Evolutionary conservation across 1,284 basidiomycete genomes (phyloP), one percentile per base, ranked within the genome.

Genomic region (Irpex rosettiformis): DNA sequence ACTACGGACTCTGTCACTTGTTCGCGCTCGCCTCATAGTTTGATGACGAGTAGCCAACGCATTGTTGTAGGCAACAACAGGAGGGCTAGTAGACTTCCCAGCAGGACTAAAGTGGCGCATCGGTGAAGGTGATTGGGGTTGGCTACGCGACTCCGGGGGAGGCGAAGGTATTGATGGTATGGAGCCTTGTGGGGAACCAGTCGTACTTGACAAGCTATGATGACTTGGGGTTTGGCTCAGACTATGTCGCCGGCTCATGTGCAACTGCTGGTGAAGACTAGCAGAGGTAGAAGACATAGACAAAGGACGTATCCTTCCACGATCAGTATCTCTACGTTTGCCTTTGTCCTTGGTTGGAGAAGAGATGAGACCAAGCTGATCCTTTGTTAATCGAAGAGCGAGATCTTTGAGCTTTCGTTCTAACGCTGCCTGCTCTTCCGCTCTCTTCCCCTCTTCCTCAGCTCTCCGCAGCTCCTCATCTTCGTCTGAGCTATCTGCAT

Each of bases 121-220:
- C 0, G 83, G 82, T 4, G 75, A 75, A 11, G 77, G 70, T 4
- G 75, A 75, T 11, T 77, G 70, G 29, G 53, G 63, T 30, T 55
- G 58, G 37, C 56, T 58, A 54, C 77, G 76, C 40, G 81, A 76
- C 56, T 81, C 79, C 25, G 80, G 68, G 7, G 83, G 77, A 13
- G 86, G 83, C 0, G 89, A 91, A 0, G 89, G 85, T 27, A 92
- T 90, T 13, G 87, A 87, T 0, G 88, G 88, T 40, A 91, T 88
- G 1, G 89, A 92, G 8, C 84, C 85, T 56, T 82, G 86, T 1
- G 84, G 85, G 25, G 89, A 92, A 60, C 82, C 43, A 11, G 43
- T 82, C 10, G 82, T 75, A 67, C 84, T 87, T 1, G 88, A 90
- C 10, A 89, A 75, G 64, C 88, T 88, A 59, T 87, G 86, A 61